Conservation (phyloP, 192 early-diverging fungal species). For the Backusella macrospora region DNA sequence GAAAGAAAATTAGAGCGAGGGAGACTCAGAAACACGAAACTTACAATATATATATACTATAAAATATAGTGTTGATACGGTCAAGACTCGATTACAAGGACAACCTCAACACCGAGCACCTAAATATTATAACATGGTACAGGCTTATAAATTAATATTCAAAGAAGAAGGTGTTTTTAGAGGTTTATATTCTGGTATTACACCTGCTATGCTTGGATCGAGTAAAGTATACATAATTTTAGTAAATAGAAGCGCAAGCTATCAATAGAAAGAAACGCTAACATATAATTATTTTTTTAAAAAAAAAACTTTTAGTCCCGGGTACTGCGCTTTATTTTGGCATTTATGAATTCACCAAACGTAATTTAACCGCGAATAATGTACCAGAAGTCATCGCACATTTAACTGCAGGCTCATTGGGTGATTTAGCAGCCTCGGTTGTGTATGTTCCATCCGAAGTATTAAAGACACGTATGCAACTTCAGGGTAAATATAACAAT, state of each 20-base stretch:
- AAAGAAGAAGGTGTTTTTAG: constrained; percentile 55
- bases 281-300: not conserved
- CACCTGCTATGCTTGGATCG: constrained; percentile 59
- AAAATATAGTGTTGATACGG: constrained; percentile 46
- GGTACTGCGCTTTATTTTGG: constrained; percentile 61
- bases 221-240: constrained; percentile 3
- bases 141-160: constrained; percentile 56
- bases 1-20: no score
- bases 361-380: constrained; percentile 47
- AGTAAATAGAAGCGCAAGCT: no score
- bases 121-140: constrained; percentile 62
- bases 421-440: constrained; percentile 58
- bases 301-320: constrained; percentile 41
- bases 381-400: constrained; percentile 55
- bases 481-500: constrained; percentile 77
- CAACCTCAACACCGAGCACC: constrained; percentile 47
- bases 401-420: constrained; percentile 57
- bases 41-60: not conserved
- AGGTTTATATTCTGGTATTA: constrained; percentile 58
- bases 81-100: constrained; percentile 61
- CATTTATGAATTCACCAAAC: constrained; percentile 60
- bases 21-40: not conserved
- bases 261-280: not conserved
- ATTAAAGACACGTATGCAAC: constrained; percentile 77
- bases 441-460: constrained; percentile 65